Evolutionary conservation across 768 basidiomycete species (phyloP), one percentile per base, ranked within the genome.

Genomic region (Cyathus striatus): DNA sequence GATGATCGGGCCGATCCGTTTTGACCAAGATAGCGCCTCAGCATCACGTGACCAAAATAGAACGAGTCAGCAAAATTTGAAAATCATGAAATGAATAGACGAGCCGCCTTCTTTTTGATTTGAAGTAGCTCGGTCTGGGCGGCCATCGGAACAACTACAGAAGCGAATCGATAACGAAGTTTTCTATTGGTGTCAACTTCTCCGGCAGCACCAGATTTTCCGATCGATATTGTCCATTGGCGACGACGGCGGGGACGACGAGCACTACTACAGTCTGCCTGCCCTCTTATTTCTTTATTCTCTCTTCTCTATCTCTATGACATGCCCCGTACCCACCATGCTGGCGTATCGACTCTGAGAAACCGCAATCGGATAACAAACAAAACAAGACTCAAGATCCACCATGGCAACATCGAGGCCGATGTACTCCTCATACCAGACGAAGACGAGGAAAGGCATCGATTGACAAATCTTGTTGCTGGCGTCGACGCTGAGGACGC

Each of bases 401-500:
- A 83, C 58, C 79, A 81, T 62, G 90, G 88, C 47, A 79, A 78
- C 62, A 77, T 88, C 69, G 88, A 90, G 57, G 82, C 80, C 23
- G 89, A 90, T 59, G 74, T 81, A 27, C 69, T 87, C 50, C 76
- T 88, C 45, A 80, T 88, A 50, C 87, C 89, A 38, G 90, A 91
- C 56, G 90, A 91, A 55, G 85, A 89, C 54, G 85, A 88, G 69
- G 86, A 85, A 73, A 85, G 83, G 55, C 76, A 81, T 62, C 79
- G 83, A 49, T 78, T 90, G 49, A 83, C 73, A 36, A 84, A 76
- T 51, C 67, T 73, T 38, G 90, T 88, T 17, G 85, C 87, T 32
- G 90, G 90, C 54, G 90, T 93, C 56, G 90, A 93, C 61, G 85
- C 86, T 59, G 90, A 92, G 70, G 90, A 93, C 58, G 89, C 90